phyloP scores from a whole-genome alignment of 371 early-diverging fungal species.

The Coemansia sp. region DNA sequence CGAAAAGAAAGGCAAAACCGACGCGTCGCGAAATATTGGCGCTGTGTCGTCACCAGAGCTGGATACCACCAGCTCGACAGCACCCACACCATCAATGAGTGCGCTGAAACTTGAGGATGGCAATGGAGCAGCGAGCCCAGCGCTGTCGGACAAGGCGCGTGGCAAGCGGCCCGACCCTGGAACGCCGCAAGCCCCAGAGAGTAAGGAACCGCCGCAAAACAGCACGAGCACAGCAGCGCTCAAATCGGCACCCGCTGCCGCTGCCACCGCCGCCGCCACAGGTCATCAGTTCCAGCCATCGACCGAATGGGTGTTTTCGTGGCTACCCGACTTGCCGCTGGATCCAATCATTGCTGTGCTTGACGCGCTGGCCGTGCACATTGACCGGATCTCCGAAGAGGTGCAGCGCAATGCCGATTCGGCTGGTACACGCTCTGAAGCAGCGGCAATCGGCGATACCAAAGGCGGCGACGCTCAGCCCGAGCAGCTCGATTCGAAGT shows the following conservation, averaged over 20 bases:
- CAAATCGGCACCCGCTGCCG: slow-evolving; percentile 15
- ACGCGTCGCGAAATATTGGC: slow-evolving; percentile 34
- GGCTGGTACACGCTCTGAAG: slow-evolving; percentile 1
- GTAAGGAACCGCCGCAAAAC: neutral
- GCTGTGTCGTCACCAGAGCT: neutral
- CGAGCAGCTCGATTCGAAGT: slow-evolving; percentile 2
- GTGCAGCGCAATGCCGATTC: slow-evolving; percentile 24
- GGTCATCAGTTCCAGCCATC: slow-evolving; percentile 42
- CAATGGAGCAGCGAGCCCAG: slow-evolving; percentile 15
- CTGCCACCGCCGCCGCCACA: slow-evolving; percentile 52
- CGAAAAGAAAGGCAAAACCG: slow-evolving; percentile 40
- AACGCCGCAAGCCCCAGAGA: slow-evolving; percentile 2
- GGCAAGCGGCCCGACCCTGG: slow-evolving; percentile 55
- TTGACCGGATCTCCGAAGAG: slow-evolving; percentile 54
- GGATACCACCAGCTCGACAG: neutral
- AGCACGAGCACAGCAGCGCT: slow-evolving; percentile 53
- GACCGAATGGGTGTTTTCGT: slow-evolving; percentile 55
- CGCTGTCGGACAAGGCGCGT: slow-evolving; percentile 63
- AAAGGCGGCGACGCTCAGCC: slow-evolving; percentile 4
- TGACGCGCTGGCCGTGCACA: slow-evolving; percentile 60
- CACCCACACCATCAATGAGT: neutral
- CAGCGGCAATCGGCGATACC: neutral
- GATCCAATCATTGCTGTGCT: slow-evolving; percentile 60
- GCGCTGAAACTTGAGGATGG: neutral
- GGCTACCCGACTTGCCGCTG: slow-evolving; percentile 69